Conservation (phyloP, 179 eudicot genomes). For the Silene coronaria region DNA sequence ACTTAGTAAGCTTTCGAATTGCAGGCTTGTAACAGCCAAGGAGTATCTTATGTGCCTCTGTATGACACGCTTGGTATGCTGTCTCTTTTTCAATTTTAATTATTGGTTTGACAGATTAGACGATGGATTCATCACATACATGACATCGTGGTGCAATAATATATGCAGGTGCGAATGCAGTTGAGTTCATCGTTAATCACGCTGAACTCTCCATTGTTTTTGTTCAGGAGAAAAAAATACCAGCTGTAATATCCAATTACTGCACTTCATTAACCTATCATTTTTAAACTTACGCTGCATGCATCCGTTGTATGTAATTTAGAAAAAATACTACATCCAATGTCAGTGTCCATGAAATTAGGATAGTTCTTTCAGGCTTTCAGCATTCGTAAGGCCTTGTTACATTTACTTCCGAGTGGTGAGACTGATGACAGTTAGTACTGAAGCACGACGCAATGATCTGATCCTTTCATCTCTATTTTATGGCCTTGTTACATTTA, state of each 20-base stretch:
- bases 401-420: neutral
- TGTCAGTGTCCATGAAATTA: neutral
- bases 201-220: constrained; percentile 83
- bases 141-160: neutral
- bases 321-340: neutral
- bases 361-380: neutral
- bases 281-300: neutral
- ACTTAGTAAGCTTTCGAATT: constrained; percentile 3
- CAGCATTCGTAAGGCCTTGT: neutral
- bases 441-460: neutral
- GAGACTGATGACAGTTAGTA: too few relatives aligned
- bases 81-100: constrained; percentile 1
- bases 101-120: neutral
- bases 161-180: constrained; percentile 73
- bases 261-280: neutral
- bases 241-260: constrained; percentile 42
- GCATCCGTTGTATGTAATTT: neutral
- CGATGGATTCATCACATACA: neutral
- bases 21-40: constrained; percentile 94
- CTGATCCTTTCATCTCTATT: neutral
- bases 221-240: constrained; percentile 75
- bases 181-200: constrained; percentile 91
- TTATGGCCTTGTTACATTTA: too few relatives aligned
- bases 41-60: constrained; percentile 66
- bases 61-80: constrained; percentile 85